Evolutionary conservation across 306 rosid genomes (phyloP), one percentile per base, ranked within the genome.

Genomic region (Medicago arabica): DNA sequence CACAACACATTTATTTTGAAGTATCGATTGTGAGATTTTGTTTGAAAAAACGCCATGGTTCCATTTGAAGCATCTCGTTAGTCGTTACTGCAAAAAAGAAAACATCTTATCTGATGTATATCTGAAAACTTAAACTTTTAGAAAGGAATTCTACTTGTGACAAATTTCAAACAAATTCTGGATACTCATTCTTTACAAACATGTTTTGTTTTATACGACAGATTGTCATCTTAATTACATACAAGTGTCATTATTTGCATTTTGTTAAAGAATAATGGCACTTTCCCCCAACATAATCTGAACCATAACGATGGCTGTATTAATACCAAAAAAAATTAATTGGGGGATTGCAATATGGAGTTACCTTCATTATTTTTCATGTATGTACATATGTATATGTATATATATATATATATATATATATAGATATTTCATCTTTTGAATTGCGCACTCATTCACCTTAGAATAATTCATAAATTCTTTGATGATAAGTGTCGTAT

Each of bases 401-500:
- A 19, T 2, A 34, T 5, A 5, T 34, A 34, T 34, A 7, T 53
- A 1, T 17, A n/a, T n/a, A n/a, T n/a, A n/a, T n/a, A n/a, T n/a
- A n/a, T n/a, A n/a, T 7, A 34, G 0, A 7, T 6, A 53, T 8
- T 17, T 58, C 63, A 58, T 58, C 38, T 0, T 58, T 2, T 58
- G 17, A 57, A 57, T 28, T 28, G 40, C 13, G 38, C 64, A 58
- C 64, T 23, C 64, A 18, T 8, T 55, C 28, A 55, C 16, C 38
- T 21, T 6, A 19, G 3, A 58, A 21, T 1, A 54, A 6, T 8
- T 53, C 12, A 17, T 17, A 54, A 59, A 59, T 59, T 21, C n/a
- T 61, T 62, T 34, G 44, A 62, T 31, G 66, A 14, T 62, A 31
- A n/a, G 67, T 62, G 44, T 62, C 44, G 7, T 15, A 62, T 34